phyloP scores from a whole-genome alignment of 192 early-diverging fungal genomes.

The Entrophospora sp. region DNA sequence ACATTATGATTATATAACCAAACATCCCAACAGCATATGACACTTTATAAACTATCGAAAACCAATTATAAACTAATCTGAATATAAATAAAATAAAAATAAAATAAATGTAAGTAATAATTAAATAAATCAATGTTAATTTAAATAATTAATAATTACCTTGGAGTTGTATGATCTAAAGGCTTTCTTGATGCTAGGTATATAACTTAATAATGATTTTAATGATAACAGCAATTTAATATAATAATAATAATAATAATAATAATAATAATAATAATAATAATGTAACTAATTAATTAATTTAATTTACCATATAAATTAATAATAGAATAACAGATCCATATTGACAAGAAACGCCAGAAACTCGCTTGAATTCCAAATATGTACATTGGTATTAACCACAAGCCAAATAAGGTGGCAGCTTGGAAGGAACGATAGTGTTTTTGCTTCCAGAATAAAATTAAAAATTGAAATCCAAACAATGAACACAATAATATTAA shows the following conservation, averaged over 20 bases:
- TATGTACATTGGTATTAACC: conserved; percentile 22
- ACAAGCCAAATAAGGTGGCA: conserved; percentile 41
- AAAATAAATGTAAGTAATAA: neutral
- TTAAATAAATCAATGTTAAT: neutral
- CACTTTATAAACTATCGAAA: conserved; percentile 45
- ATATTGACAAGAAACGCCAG: conserved; percentile 17
- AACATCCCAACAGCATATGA: conserved; percentile 47
- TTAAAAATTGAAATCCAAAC: conserved; percentile 48
- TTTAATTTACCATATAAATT: conserved; percentile 3
- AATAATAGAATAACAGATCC: conserved; percentile 10
- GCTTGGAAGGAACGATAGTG: conserved; percentile 49
- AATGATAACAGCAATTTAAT: conserved; percentile 22
- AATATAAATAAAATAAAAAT: neutral
- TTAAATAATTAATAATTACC: conserved; percentile 19
- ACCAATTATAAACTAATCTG: conserved; percentile 55
- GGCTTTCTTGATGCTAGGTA: conserved; percentile 47
- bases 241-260: conserved; percentile 19
- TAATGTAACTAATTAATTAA: neutral
- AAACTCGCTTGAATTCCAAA: conserved; percentile 9
- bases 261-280: neutral
- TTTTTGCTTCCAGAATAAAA: conserved; percentile 52
- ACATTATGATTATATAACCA: conserved; percentile 45
- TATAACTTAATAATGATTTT: conserved; percentile 35
- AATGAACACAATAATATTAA: conserved; percentile 45
- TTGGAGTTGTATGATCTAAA: conserved; percentile 49